Conservation (phyloP, 2,329 filamentous ascomycete species). For the Fusarium sp. region DNA sequence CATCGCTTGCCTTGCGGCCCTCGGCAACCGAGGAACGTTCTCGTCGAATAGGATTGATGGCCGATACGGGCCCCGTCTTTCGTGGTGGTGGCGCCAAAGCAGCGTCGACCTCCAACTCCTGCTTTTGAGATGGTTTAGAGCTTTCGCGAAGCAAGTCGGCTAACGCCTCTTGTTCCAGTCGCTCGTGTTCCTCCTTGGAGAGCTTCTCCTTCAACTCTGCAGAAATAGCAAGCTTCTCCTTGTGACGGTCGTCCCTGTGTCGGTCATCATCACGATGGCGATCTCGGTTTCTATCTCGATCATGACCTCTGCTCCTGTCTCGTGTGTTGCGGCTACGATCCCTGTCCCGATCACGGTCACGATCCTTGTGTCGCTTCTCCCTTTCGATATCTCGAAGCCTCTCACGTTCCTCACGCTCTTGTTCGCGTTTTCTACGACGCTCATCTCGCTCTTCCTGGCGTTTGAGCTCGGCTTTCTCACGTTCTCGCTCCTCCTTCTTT, state of each 20-base stretch:
- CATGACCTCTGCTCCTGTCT: conserved; percentile 47
- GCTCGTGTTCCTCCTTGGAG: conserved; percentile 67
- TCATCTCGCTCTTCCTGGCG: conserved; percentile 64
- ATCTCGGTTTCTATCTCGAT: conserved; percentile 46
- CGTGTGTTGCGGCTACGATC: conserved; percentile 48
- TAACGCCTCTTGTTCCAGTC: conserved; percentile 68
- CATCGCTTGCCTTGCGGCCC: conserved; percentile 53
- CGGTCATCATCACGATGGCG: conserved; percentile 46
- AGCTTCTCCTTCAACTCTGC: conserved; percentile 65
- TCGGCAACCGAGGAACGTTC: conserved; percentile 59
- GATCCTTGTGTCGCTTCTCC: conserved; percentile 55
- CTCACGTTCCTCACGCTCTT: conserved; percentile 67
- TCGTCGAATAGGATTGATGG: conserved; percentile 66
- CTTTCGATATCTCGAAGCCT: conserved; percentile 55
- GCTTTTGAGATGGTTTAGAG: conserved; percentile 60
- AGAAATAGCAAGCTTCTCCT: conserved; percentile 53
- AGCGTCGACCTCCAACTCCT: conserved; percentile 67
- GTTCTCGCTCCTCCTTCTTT: conserved; percentile 60
- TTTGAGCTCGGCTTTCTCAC: conserved; percentile 62
- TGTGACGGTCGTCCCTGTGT: conserved; percentile 49
- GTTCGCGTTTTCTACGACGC: conserved; percentile 61
- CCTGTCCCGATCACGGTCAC: conserved; percentile 52
- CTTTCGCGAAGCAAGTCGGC: conserved; percentile 70
- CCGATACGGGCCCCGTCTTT: conserved; percentile 64
- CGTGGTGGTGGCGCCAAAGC: conserved; percentile 66